phyloP scores from a whole-genome alignment of 176 grass and related monocot genomes.

The Musa acuminata region DNA sequence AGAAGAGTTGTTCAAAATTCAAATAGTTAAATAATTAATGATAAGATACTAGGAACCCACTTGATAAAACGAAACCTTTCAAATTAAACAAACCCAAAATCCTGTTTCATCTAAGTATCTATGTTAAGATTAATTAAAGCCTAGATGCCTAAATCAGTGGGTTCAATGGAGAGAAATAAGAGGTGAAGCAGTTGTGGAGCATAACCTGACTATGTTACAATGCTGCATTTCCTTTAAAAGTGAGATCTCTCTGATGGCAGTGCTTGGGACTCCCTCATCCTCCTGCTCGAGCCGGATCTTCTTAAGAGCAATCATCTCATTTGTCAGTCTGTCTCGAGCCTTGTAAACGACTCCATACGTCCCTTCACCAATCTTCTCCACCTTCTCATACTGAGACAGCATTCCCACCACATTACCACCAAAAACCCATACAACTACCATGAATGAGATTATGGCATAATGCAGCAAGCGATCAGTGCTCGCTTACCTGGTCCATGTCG shows the following conservation, averaged over 20 bases:
- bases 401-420: not conserved
- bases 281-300: constrained; percentile 12
- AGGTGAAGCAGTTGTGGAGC: not conserved
- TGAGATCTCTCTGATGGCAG: constrained; percentile 12
- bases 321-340: constrained; percentile 11
- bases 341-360: constrained; percentile 6
- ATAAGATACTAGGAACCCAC: no score
- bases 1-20: no score
- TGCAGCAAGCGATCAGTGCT: not conserved
- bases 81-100: no score
- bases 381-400: constrained; percentile 5
- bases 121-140: no score
- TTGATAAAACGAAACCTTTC: no score
- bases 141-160: no score
- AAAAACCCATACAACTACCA: not conserved
- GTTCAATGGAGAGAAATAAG: no score
- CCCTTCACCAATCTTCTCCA: constrained; percentile 13
- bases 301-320: constrained; percentile 11
- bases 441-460: not conserved
- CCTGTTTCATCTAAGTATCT: no score
- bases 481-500: not conserved
- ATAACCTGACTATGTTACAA: constrained; percentile 3
- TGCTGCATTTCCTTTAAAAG: constrained; percentile 10
- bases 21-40: no score
- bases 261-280: constrained; percentile 6